These are phyloP conservation scores for Neonectria punicea DNA, from an alignment of 2,329 filamentous ascomycete genomes.

Conservation along the genomic window DNA sequence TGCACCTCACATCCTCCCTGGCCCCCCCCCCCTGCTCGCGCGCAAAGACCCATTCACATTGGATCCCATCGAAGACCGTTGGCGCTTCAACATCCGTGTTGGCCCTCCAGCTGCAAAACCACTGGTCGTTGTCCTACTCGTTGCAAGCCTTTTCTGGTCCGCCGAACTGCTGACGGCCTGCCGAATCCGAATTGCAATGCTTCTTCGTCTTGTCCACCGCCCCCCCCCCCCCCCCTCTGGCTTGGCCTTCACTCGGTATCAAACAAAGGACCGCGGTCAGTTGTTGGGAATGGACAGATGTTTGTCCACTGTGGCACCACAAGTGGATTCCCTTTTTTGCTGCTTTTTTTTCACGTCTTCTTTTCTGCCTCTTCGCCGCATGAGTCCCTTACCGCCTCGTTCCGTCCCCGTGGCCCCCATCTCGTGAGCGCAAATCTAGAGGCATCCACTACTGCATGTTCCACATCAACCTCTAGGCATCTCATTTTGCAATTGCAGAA, in stretches of 20 bases:
- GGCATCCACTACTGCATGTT: conserved; percentile 5
- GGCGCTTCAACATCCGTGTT: conserved; percentile 10
- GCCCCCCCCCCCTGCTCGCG: no score
- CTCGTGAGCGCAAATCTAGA: conserved; percentile 8
- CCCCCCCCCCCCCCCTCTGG: neutral
- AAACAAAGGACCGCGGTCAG: neutral
- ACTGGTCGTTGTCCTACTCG: neutral
- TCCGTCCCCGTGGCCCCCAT: conserved; percentile 12
- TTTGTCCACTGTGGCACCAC: conserved; percentile 13
- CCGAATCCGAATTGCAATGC: conserved; percentile 10
- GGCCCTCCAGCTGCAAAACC: conserved; percentile 1
- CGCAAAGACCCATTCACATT: no score
- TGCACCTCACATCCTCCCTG: conserved; percentile 36
- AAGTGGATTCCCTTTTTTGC: conserved; percentile 3
- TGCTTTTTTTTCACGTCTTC: conserved; percentile 7
- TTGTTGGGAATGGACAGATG: neutral
- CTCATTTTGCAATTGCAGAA: neutral
- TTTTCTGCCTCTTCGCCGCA: conserved; percentile 3
- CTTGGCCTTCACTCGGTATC: neutral
- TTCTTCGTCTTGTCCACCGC: no score
- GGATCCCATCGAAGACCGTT: neutral
- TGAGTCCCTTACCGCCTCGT: conserved; percentile 10
- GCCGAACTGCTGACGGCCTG: conserved; percentile 25
- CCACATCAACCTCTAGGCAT: neutral
- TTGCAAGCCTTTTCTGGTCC: neutral